Percentiles rank a stretch among this genome's conserved stretches.
Evolutionary conservation across 2,329 filamentous ascomycete genomes (phyloP).

Genomic region (Aspergillus melleus): DNA sequence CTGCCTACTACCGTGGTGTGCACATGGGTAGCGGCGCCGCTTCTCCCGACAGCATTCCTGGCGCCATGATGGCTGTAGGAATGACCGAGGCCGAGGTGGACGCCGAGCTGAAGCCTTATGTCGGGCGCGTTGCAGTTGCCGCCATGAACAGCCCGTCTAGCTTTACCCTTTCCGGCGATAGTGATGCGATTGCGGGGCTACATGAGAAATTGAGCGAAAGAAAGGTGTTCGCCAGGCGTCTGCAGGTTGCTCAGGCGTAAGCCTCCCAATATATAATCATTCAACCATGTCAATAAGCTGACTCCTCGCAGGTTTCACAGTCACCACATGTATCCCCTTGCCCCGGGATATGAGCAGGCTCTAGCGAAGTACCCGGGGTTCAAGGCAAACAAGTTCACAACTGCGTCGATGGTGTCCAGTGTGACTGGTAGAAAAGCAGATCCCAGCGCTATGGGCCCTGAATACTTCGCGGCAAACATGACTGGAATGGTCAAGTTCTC

Average conservation of each 20-base stretch:
- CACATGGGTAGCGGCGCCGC: neutral
- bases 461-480: constrained; percentile 14
- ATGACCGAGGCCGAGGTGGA: constrained; percentile 10
- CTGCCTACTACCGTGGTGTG: constrained; percentile 20
- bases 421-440: constrained; percentile 2
- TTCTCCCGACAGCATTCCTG: constrained; percentile 2
- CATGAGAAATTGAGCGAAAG: constrained; percentile 22
- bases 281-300: neutral
- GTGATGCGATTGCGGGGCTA: constrained; percentile 22
- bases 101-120: constrained; percentile 18
- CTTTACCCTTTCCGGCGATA: constrained; percentile 40
- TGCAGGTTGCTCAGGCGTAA: constrained; percentile 24
- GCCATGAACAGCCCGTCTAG: constrained; percentile 41
- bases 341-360: constrained; percentile 20
- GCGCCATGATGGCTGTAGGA: constrained; percentile 29
- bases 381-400: neutral
- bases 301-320: constrained; percentile 24
- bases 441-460: neutral
- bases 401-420: constrained; percentile 11
- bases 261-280: neutral
- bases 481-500: constrained; percentile 8
- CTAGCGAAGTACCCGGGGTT: neutral
- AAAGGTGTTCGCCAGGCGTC: constrained; percentile 21
- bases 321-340: constrained; percentile 23
- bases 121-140: constrained; percentile 24